Percentiles rank a stretch among this genome's conserved stretches.
Evolutionary conservation across 1,284 basidiomycete species (phyloP).

Genomic region (Cerioporus squamosus): DNA sequence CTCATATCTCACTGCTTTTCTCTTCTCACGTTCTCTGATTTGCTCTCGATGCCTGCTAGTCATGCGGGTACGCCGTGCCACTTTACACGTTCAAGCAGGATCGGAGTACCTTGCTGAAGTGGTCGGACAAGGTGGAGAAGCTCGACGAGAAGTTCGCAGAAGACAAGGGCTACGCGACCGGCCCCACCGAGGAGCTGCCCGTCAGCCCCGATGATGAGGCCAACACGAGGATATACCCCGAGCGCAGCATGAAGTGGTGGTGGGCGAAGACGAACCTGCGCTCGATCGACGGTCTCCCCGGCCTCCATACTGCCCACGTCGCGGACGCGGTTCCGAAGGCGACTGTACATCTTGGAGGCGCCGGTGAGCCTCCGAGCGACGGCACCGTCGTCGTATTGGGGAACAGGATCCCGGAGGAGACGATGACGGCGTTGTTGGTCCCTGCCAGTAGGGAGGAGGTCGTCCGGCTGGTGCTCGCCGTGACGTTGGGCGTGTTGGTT

Average conservation of each 20-base stretch:
- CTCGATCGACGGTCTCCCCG: conserved; percentile 55
- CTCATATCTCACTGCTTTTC: background rate
- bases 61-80: conserved; percentile 59
- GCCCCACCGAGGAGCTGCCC: background rate
- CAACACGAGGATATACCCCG: conserved; percentile 1
- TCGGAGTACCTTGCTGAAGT: conserved; percentile 44
- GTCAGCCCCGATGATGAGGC: background rate
- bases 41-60: conserved; percentile 38
- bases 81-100: conserved; percentile 50
- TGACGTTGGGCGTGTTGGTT: conserved; percentile 18
- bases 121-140: conserved; percentile 34
- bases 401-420: conserved; percentile 12
- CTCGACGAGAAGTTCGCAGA: conserved; percentile 24
- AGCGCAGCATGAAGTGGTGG: conserved; percentile 44
- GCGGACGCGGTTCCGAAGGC: conserved; percentile 10
- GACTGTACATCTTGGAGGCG: background rate
- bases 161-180: background rate
- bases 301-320: conserved; percentile 20
- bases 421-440: conserved; percentile 1
- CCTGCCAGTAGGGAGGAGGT: conserved; percentile 4
- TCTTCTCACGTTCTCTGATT: background rate
- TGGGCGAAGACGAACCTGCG: conserved; percentile 49
- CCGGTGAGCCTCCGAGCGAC: conserved; percentile 11
- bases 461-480: conserved; percentile 18
- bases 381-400: conserved; percentile 13